These are phyloP conservation scores for Acer yangbiense DNA, from an alignment of 345 rosid genomes.

Conservation along the genomic window DNA sequence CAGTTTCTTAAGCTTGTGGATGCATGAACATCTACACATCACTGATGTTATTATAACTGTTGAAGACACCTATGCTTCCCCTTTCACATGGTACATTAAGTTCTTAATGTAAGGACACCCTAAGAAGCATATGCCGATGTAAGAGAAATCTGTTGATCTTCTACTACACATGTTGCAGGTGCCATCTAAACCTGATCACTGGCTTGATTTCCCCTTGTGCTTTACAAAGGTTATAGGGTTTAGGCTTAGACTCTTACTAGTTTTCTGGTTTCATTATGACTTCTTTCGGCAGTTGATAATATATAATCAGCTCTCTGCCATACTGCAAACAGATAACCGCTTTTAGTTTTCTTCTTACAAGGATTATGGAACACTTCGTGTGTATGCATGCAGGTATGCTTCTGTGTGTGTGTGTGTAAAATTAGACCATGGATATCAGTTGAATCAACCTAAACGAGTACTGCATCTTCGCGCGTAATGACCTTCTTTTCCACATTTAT, in stretches of 20 bases:
- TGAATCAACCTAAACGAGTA: slow-evolving; percentile 18
- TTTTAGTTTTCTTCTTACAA: background rate
- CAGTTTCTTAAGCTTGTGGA: too few species aligned
- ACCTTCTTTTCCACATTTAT: slow-evolving; percentile 31
- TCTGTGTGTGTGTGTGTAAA: background rate
- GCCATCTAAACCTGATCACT: too few species aligned
- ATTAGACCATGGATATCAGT: background rate
- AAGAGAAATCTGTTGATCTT: background rate
- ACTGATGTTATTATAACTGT: background rate
- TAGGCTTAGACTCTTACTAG: slow-evolving; percentile 9
- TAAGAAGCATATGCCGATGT: background rate
- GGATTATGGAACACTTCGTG: background rate
- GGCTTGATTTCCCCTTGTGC: background rate
- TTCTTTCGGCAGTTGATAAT: background rate
- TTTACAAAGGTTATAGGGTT: background rate
- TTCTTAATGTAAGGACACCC: background rate
- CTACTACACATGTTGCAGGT: background rate
- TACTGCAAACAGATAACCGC: slow-evolving; percentile 16
- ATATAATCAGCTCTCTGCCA: slow-evolving; percentile 1
- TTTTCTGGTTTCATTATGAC: background rate
- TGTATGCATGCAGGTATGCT: background rate
- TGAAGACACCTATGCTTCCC: background rate
- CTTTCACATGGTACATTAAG: background rate
- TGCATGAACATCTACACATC: too few species aligned
- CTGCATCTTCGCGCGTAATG: slow-evolving; percentile 23